Evolutionary conservation across 495 filamentous ascomycete genomes (phyloP), one percentile per base, ranked within the genome.

Genomic region (Daldinia decipiens): DNA sequence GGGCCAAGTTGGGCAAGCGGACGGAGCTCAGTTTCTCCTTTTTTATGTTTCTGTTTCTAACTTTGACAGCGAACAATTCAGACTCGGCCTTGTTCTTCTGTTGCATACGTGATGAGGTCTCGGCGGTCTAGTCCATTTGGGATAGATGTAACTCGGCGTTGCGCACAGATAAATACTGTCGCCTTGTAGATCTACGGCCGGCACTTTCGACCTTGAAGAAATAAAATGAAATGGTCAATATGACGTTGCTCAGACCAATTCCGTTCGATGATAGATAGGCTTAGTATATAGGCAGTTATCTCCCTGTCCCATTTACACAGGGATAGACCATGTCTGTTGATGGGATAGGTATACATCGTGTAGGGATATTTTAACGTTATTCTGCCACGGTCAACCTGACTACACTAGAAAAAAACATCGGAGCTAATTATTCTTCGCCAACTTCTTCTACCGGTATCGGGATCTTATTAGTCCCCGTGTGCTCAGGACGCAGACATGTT

Each of bases 211-310:
- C 65, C 12, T 66, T 57, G 45, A 68, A 65, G 61, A 65, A 68
- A 61, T 32, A 17, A 47, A 56, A 61, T 32, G 31, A 47, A 56
- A 56, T 40, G 36, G 24, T 66, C 32, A 34, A 26, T 21, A 69
- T 73, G 70, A 73, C 65, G 70, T 66, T 68, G 65, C 39, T 65
- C 38, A 32, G 60, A 52, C 52, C 27, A 66, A 62, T 67, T 59
- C 58, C 56, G 47, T 34, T 50, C 21, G 26, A 27, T 34, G 39
- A 51, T 45, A 56, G 68, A 58, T 34, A 34, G 34, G 43, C 58
- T 69, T 64, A 6, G 27, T 29, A 6, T 29, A 31, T 56, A 66
- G 54, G 34, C 55, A 52, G 62, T 65, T 62, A 56, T 17, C 59
- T 53, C 43, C 62, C 50, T 58, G 40, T 5, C 32, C 39, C 39